phyloP scores from a whole-genome alignment of 768 basidiomycete species.

The Nidularia pulvinata region DNA sequence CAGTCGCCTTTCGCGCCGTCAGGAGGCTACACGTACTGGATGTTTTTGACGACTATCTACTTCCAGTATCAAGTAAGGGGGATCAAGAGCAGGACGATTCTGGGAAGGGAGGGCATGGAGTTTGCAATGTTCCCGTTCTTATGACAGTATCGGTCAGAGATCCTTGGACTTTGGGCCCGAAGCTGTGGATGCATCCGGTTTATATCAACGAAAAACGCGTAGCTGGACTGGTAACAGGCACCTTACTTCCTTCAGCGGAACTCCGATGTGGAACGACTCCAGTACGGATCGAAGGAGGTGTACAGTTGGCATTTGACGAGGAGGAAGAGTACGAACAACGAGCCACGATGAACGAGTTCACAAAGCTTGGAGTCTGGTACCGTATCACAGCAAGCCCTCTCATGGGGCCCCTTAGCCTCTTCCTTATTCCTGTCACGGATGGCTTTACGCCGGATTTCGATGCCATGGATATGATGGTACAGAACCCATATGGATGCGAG shows the following conservation, averaged over 20 bases:
- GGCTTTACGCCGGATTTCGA: constrained; percentile 54
- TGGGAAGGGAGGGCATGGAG: constrained; percentile 44
- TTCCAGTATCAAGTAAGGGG: constrained; percentile 60
- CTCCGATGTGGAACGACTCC: constrained; percentile 28
- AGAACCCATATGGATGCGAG: constrained; percentile 43
- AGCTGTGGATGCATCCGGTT: constrained; percentile 66
- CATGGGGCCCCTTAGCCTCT: constrained; percentile 50
- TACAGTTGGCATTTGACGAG: constrained; percentile 34
- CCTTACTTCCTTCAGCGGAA: constrained; percentile 46
- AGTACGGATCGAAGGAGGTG: constrained; percentile 30
- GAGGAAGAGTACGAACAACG: constrained; percentile 47
- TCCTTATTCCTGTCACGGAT: constrained; percentile 63
- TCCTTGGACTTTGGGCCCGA: constrained; percentile 61
- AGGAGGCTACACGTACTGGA: constrained; percentile 66
- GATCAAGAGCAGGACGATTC: constrained; percentile 52
- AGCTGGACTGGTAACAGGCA: constrained; percentile 72
- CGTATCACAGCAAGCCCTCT: constrained; percentile 62
- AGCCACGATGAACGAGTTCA: constrained; percentile 63
- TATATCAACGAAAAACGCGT: constrained; percentile 43
- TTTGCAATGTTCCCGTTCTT: constrained; percentile 45
- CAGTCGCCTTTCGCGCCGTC: constrained; percentile 80
- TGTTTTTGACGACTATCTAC: constrained; percentile 81
- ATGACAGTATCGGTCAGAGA: constrained; percentile 64
- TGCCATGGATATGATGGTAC: constrained; percentile 48
- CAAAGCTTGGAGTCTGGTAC: constrained; percentile 58